phyloP scores from a whole-genome alignment of 2,329 filamentous ascomycete species.

The Clarireedia monteithiana region DNA sequence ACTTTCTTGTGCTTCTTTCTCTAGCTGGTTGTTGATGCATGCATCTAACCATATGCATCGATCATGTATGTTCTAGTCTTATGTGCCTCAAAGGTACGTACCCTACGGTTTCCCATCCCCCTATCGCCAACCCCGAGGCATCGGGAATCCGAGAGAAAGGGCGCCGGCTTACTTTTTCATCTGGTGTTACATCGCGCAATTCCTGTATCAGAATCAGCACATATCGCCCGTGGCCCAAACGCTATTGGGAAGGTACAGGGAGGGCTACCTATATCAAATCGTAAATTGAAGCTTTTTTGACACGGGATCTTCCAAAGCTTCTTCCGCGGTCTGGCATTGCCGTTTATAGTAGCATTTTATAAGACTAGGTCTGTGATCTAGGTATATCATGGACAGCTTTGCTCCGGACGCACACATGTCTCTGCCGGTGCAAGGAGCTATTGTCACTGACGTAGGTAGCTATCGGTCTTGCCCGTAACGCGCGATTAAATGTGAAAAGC shows the following conservation, averaged over 20 bases:
- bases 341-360: background rate
- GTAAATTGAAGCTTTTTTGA: background rate
- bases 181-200: background rate
- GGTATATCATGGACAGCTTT: background rate
- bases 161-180: background rate
- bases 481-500: background rate
- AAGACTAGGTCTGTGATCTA: background rate
- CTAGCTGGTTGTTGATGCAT: background rate
- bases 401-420: background rate
- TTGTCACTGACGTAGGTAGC: background rate
- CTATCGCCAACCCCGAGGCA: slow-evolving; percentile 2
- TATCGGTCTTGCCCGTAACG: background rate
- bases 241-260: background rate
- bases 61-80: background rate
- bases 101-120: background rate
- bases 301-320: background rate
- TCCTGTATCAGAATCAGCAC: background rate
- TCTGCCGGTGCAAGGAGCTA: background rate
- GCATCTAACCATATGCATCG: slow-evolving; percentile 3
- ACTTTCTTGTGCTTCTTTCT: background rate
- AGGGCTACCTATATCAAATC: background rate
- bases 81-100: too few species aligned
- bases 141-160: slow-evolving; percentile 7
- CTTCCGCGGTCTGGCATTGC: background rate
- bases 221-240: background rate